Evolutionary conservation across 257 asterid genomes (phyloP), one percentile per base, ranked within the genome.

Genomic region (Craterostigma plantagineum): DNA sequence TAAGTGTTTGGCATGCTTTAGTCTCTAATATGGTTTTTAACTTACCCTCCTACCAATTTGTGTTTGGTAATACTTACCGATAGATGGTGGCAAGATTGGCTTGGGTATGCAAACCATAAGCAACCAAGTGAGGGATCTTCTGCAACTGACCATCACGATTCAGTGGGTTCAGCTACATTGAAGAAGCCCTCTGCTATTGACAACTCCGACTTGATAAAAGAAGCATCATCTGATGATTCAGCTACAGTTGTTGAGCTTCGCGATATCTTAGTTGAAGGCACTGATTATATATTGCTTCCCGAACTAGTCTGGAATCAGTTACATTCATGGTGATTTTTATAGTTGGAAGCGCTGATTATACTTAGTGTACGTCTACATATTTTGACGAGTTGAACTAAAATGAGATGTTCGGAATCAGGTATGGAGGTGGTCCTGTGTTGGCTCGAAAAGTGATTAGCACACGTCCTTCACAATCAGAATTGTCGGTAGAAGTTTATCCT

Each of bases 1-100:
- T n/a, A n/a, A n/a, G n/a, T n/a, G n/a, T n/a, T n/a, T n/a, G n/a
- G n/a, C n/a, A n/a, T 9, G 11, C 12, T 9, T 36, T 36, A 16
- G 34, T 43, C 57, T 41, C 46, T 23, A 23, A 18, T 34, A 14
- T 52, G 48, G 38, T 45, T 38, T 43, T 35, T 54, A 38, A n/a
- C 33, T 38, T 15, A n/a, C 34, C 36, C 53, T 46, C n/a, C n/a
- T n/a, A n/a, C n/a, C n/a, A n/a, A n/a, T 35, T 18, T 47, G 60
- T 34, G 43, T 61, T 52, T 18, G 11, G 35, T 42, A 46, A 42
- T 59, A 66, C 38, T 42, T 58, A 45, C 60, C 52, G 46, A 14
- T 73, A 90, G 98, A 61, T 90, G 98, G 98, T 90, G 98, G 98
- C 98, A 90, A 59, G 85, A 69, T 53, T 90, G 98, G 98, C 90